Conservation (phyloP, 2,329 filamentous ascomycete genomes). For the Sporothrix protearum region DNA sequence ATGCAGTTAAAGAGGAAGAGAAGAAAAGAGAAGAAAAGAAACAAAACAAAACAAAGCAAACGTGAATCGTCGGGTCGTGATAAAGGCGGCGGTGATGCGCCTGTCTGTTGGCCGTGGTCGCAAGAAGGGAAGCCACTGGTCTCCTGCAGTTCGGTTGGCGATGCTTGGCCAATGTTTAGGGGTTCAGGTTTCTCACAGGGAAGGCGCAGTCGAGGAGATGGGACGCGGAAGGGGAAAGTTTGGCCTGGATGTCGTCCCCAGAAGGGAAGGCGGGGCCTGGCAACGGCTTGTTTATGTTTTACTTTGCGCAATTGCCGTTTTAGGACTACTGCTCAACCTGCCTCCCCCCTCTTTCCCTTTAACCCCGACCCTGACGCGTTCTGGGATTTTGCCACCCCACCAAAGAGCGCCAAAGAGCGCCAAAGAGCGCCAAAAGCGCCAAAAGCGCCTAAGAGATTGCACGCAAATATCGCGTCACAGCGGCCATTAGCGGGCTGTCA, state of each 20-base stretch:
- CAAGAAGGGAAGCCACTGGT: slow-evolving; percentile 16
- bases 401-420: no score
- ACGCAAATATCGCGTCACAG: slow-evolving; percentile 17
- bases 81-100: background rate
- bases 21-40: slow-evolving; percentile 5
- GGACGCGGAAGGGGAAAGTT: slow-evolving; percentile 3
- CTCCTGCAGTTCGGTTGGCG: slow-evolving; percentile 2
- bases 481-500: slow-evolving; percentile 6
- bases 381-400: slow-evolving; percentile 7
- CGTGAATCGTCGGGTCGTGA: background rate
- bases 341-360: background rate
- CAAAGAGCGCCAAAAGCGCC: no score
- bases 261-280: slow-evolving; percentile 19
- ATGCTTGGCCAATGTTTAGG: slow-evolving; percentile 19
- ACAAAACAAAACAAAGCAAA: background rate
- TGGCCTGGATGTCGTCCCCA: background rate
- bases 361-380: slow-evolving; percentile 10
- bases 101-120: background rate
- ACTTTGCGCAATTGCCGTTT: slow-evolving; percentile 29
- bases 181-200: background rate
- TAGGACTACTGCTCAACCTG: slow-evolving; percentile 20
- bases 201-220: background rate
- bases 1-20: slow-evolving; percentile 4
- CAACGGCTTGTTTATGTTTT: slow-evolving; percentile 40
- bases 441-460: background rate